These are phyloP conservation scores for Striga asiatica DNA, from an alignment of 257 asterid species.

Conservation along the genomic window DNA sequence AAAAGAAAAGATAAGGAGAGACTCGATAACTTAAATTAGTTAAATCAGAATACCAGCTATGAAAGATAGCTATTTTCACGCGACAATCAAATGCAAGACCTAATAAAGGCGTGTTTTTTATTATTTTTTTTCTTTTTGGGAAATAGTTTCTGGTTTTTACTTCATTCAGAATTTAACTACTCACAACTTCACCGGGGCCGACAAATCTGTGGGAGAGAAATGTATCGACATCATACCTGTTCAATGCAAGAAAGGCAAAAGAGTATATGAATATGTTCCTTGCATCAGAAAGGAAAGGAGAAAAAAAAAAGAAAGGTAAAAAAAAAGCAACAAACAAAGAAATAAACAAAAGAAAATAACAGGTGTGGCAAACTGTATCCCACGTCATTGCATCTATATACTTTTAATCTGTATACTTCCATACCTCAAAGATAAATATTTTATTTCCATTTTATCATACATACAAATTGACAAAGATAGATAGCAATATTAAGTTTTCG, in stretches of 20 bases:
- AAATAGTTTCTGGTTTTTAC: neutral
- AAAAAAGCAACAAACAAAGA: neutral
- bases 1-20: too few species aligned
- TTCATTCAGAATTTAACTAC: slow-evolving; percentile 20
- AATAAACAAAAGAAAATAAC: neutral
- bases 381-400: neutral
- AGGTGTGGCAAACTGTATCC: neutral
- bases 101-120: neutral
- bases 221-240: slow-evolving; percentile 79
- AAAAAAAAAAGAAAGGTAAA: too few species aligned
- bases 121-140: too few species aligned
- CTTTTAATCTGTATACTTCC: neutral
- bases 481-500: too few species aligned
- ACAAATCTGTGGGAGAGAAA: slow-evolving; percentile 55
- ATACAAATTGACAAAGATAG: too few species aligned
- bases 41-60: too few species aligned
- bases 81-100: neutral
- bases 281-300: too few species aligned
- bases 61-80: neutral
- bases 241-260: slow-evolving; percentile 7
- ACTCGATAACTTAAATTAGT: too few species aligned
- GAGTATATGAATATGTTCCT: too few species aligned
- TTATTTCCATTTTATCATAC: too few species aligned
- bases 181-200: slow-evolving; percentile 62
- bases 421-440: neutral